Evolutionary conservation across 2,329 filamentous ascomycete species (phyloP), one percentile per base, ranked within the genome.

Genomic region (Fusarium bactridioides): DNA sequence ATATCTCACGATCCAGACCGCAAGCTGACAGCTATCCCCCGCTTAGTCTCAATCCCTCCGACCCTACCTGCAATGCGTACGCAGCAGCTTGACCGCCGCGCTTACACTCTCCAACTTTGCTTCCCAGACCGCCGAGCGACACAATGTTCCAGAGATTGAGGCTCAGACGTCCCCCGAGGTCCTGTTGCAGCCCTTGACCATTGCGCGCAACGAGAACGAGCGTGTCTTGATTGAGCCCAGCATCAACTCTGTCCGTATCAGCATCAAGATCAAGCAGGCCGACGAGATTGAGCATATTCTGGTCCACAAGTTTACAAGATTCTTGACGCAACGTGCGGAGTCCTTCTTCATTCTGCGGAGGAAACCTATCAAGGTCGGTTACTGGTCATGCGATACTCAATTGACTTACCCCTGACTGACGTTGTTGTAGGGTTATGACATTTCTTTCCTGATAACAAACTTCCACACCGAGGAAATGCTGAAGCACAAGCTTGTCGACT

Each of bases 241-340:
- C 82, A 92, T 98, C 85, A 99, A 99, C 88, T 97, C 93, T 76
- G 93, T 99, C 76, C 92, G 96, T 77, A 93, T 99, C 79, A 97
- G 94, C 88, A 97, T 99, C 86, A 94, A 95, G 87, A 98, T 99
- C 84, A 99, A 99, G 86, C 96, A 99, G 87, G 96, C 96, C 70
- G 96, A 99, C 83, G 96, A 99, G 86, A 99, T 98, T 79, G 96
- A 99, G 84, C 90, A 97, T 81, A 98, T 99, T 74, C 86, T 99
- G 70, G 96, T 99, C 73, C 96, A 98, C 86, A 99, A 99, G 84
- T 98, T 99, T 80, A 97, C 95, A 44, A 89, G 96, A 63, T 99
- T 99, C 87, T 85, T 99, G 84, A 98, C 94, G 53, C 76, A 77
- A 67, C 75, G 75, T 66, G 96, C 96, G 54, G 96, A 99, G 84